These are phyloP conservation scores for Xylaria scruposa DNA, from an alignment of 495 filamentous ascomycete genomes.

Conservation along the genomic window DNA sequence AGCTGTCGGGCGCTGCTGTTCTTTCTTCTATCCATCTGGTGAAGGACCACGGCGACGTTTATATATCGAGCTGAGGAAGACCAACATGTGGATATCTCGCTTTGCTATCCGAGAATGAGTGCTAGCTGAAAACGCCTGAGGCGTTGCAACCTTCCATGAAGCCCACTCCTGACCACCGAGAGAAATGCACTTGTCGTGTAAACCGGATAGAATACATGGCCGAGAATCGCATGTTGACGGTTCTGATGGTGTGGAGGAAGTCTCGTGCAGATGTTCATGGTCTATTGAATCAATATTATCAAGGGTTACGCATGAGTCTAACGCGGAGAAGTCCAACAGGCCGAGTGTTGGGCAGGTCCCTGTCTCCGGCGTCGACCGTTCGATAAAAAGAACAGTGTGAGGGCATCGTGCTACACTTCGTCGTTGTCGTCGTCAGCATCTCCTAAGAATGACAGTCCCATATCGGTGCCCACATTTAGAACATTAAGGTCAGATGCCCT, in stretches of 20 bases:
- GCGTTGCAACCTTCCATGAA: constrained; percentile 11
- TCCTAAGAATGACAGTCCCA: neutral
- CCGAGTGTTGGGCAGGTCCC: constrained; percentile 2
- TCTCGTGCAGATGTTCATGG: constrained; percentile 12
- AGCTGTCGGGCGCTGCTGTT: constrained; percentile 24
- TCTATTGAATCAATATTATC: constrained; percentile 24
- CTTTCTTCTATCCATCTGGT: constrained; percentile 6
- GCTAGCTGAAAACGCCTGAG: constrained; percentile 3
- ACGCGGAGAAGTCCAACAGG: neutral
- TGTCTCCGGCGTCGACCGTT: constrained; percentile 6
- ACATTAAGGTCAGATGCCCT: constrained; percentile 7
- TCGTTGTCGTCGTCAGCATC: constrained; percentile 17
- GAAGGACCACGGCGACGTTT: constrained; percentile 15
- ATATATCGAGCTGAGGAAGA: constrained; percentile 15
- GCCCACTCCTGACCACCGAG: constrained; percentile 6
- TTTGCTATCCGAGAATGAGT: neutral
- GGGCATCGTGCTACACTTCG: constrained; percentile 1
- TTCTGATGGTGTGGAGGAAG: constrained; percentile 19
- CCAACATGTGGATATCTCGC: constrained; percentile 8
- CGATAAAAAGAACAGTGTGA: constrained; percentile 8
- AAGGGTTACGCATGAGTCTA: constrained; percentile 23
- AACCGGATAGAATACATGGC: neutral
- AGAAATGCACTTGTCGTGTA: neutral
- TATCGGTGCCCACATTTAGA: constrained; percentile 1
- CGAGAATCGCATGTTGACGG: constrained; percentile 10